These are phyloP conservation scores for Russula brevipes DNA, from an alignment of 768 basidiomycete species.

Conservation along the genomic window DNA sequence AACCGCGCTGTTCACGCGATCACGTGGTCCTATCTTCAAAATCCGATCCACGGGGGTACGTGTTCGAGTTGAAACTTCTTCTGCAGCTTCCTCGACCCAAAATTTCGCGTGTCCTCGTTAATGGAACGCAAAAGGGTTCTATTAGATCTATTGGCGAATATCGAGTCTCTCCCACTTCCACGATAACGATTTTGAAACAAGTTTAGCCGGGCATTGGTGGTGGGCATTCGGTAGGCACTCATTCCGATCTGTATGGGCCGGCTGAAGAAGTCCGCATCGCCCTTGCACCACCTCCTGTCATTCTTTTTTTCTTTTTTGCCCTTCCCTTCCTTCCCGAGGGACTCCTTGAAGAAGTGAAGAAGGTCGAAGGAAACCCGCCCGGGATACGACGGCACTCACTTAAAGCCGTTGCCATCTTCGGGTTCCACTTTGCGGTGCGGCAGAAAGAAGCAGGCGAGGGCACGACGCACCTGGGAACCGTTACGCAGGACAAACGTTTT, in stretches of 20 bases:
- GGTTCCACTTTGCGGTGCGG: background rate
- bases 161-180: background rate
- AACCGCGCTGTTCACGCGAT: background rate
- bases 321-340: background rate
- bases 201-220: no score
- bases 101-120: background rate
- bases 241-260: background rate
- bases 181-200: background rate
- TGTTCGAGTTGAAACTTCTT: background rate
- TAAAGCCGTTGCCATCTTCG: conserved; percentile 3
- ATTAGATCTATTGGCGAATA: background rate
- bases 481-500: background rate
- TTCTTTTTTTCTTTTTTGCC: background rate
- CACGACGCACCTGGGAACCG: background rate
- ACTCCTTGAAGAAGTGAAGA: background rate
- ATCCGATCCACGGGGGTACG: conserved; percentile 6
- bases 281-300: background rate
- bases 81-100: background rate
- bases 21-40: background rate
- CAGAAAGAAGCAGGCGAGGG: background rate
- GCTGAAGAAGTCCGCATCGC: background rate
- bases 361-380: background rate
- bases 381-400: background rate
- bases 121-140: background rate
- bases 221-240: background rate